Evolutionary conservation across 768 basidiomycete species (phyloP), one percentile per base, ranked within the genome.

Genomic region (Cytidiella melzeri): DNA sequence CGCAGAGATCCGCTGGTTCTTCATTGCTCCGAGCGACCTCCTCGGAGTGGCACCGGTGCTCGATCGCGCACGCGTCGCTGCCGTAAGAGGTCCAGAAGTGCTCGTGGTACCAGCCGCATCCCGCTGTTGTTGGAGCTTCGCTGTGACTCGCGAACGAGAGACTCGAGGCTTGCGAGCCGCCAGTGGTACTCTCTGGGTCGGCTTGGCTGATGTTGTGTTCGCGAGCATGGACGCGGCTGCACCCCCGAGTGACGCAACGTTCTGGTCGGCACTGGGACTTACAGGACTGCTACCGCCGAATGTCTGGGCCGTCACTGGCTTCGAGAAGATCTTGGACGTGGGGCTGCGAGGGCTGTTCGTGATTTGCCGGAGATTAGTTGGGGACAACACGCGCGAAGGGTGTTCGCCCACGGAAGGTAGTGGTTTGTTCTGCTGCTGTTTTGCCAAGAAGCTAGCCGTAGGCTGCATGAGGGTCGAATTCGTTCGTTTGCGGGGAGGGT

Each of bases 141-240:
- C 84, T 40, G 90, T 87, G 36, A 91, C 85, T 53, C 82, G 84
- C 23, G 86, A 87, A 34, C 89, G 78, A 38, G 88, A 91, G 54
- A 91, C 87, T 6, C 87, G 78, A 3, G 88, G 88, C 61, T 80
- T 83, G 49, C 84, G 77, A 7, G 75, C 72, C 23, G 71, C 55
- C 18, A 67, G 50, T 13, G 59, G 30, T 15, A 15, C 30, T 7
- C 15, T 34, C 30, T 7, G 7, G 9, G 9, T 7, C 7, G 30
- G 30, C 30, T 15, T 34, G 7, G 15, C 15, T 40, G 50, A 1
- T 49, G 55, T 49, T 52, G 55, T 43, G 45, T 6, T 25, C n/a
- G 61, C 47, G 6, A 69, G 63, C 5, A 51, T 56, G 4, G 60
- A 57, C 13, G 64, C 70, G 1, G 63, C 64, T 1, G 61, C 61